A percentile compares a stretch with the other conserved stretches of the same genome.
phyloP scores from a whole-genome alignment of 495 filamentous ascomycete genomes.

The Ascodesmis nigricans region DNA sequence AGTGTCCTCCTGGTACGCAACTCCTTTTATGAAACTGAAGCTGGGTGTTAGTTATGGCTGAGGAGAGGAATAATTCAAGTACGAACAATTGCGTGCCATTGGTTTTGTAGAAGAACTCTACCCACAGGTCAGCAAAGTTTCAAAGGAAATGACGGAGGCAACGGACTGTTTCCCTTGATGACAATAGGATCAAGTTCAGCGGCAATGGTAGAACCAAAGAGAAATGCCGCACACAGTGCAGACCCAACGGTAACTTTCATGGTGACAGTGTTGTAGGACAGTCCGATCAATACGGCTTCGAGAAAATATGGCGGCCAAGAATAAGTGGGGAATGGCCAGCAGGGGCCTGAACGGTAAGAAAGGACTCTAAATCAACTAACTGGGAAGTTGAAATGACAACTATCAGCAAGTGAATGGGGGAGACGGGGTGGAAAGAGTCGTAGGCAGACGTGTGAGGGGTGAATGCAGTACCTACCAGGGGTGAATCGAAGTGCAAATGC shows the following conservation, averaged over 20 bases:
- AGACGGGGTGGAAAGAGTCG: no score
- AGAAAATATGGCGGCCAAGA: no score
- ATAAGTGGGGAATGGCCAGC: no score
- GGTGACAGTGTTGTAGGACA: constrained; percentile 10
- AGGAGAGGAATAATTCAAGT: not conserved
- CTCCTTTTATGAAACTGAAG: constrained; percentile 49
- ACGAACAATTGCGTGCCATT: constrained; percentile 57
- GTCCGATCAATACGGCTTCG: constrained; percentile 12
- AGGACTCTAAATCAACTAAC: no score
- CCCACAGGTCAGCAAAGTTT: not conserved
- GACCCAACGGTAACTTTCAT: constrained; percentile 9
- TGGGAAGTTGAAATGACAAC: no score
- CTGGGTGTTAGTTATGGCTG: not conserved
- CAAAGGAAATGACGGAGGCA: constrained; percentile 1
- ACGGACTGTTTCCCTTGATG: constrained; percentile 28
- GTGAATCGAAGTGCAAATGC: no score
- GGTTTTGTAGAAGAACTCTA: constrained; percentile 56
- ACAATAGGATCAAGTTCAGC: constrained; percentile 44
- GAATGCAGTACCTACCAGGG: no score
- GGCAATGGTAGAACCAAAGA: constrained; percentile 29
- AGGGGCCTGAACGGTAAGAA: no score
- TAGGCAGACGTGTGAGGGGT: no score
- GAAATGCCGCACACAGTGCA: constrained; percentile 8
- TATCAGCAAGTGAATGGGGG: no score
- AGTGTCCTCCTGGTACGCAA: constrained; percentile 61